Conservation (phyloP, 2,329 filamentous ascomycete species). For the Arthrinium puccinioides region DNA sequence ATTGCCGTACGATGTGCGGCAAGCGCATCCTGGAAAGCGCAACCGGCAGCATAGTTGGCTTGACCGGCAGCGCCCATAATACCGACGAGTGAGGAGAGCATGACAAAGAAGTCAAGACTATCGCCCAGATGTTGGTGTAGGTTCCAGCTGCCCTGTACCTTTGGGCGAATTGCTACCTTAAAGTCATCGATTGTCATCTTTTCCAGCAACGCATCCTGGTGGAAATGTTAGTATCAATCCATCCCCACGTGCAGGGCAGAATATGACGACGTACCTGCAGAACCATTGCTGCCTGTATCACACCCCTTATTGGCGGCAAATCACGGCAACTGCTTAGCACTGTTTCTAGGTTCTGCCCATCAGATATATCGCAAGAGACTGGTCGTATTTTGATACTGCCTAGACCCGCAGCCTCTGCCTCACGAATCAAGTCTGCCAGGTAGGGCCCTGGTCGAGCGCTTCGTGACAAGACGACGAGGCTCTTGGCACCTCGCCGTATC, state of each 20-base stretch:
- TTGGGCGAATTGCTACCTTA: neutral
- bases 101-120: neutral
- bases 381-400: neutral
- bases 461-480: neutral
- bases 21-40: neutral
- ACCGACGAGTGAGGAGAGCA: neutral
- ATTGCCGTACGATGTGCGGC: neutral
- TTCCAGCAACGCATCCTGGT: neutral
- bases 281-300: neutral
- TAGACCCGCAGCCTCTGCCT: too few species aligned
- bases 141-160: neutral
- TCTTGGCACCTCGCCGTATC: slow-evolving; percentile 7
- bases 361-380: slow-evolving; percentile 8
- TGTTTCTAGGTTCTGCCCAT: slow-evolving; percentile 1
- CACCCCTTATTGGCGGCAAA: neutral
- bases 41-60: neutral
- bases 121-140: neutral
- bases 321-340: too few species aligned
- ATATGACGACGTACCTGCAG: too few species aligned
- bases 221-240: neutral
- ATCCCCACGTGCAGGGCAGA: neutral
- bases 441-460: neutral
- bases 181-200: neutral
- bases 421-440: neutral
- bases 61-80: neutral